These are phyloP conservation scores for Suhomyces sp. DNA, from an alignment of 805 yeast genomes.

Conservation along the genomic window DNA sequence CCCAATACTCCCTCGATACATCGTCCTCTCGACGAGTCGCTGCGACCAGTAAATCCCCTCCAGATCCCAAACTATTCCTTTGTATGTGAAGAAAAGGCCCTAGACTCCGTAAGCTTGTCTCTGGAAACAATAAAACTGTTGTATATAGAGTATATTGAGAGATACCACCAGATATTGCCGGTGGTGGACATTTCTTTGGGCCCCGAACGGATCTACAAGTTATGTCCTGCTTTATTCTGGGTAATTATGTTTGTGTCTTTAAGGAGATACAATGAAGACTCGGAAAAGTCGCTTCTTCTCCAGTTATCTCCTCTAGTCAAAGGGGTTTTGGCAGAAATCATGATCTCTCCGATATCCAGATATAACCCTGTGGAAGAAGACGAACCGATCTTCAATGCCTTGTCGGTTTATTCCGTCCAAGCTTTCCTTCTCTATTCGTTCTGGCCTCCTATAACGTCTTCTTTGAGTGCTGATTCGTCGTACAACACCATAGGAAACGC, in stretches of 20 bases:
- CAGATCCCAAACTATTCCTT: constrained; percentile 35
- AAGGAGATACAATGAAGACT: constrained; percentile 42
- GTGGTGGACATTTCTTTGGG: constrained; percentile 80
- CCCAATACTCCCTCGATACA: constrained; percentile 30
- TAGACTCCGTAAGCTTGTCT: constrained; percentile 65
- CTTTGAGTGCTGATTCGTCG: constrained; percentile 90
- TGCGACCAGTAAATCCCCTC: background rate
- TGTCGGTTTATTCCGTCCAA: constrained; percentile 91
- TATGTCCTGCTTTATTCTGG: constrained; percentile 93
- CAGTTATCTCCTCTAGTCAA: constrained; percentile 68
- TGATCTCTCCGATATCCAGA: constrained; percentile 86
- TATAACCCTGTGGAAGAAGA: constrained; percentile 75
- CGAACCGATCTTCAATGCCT: constrained; percentile 80
- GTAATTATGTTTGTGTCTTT: constrained; percentile 83
- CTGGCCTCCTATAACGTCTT: constrained; percentile 96
- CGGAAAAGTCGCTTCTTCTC: constrained; percentile 46
- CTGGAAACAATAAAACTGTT: constrained; percentile 60
- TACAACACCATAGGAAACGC: constrained; percentile 96
- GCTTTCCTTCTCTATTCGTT: constrained; percentile 83
- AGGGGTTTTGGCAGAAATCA: constrained; percentile 77
- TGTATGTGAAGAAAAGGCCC: constrained; percentile 61
- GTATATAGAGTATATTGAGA: constrained; percentile 65
- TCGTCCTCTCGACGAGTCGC: constrained; percentile 6
- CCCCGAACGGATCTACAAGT: constrained; percentile 72
- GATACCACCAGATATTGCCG: constrained; percentile 84